These are phyloP conservation scores for Entomortierella lignicola DNA, from an alignment of 192 early-diverging fungal species.

Conservation along the genomic window DNA sequence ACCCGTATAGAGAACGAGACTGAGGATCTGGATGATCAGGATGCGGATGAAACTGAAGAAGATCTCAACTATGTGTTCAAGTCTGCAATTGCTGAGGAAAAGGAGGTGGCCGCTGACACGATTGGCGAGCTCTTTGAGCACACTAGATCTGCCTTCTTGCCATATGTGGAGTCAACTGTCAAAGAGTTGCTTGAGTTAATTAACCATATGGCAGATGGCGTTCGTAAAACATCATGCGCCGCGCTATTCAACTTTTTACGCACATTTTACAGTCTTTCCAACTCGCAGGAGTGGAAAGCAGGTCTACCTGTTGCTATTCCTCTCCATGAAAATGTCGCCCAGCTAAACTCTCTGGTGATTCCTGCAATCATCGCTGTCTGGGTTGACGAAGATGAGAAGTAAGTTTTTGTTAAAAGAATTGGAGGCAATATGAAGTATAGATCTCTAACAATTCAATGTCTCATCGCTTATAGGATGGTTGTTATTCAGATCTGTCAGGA, in stretches of 20 bases:
- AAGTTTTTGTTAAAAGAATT: constrained; percentile 17
- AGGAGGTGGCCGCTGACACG: constrained; percentile 91
- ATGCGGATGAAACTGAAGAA: constrained; percentile 63
- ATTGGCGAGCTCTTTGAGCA: constrained; percentile 89
- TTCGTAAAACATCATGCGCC: constrained; percentile 80
- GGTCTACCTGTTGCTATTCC: constrained; percentile 75
- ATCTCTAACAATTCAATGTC: too few relatives aligned
- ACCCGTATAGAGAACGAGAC: constrained; percentile 36
- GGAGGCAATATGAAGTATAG: background rate
- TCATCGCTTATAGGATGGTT: constrained; percentile 62
- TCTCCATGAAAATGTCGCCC: constrained; percentile 80
- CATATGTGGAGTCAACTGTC: constrained; percentile 82
- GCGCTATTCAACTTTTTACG: constrained; percentile 81
- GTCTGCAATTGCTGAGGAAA: constrained; percentile 90
- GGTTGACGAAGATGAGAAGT: constrained; percentile 86
- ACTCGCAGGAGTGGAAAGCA: constrained; percentile 76
- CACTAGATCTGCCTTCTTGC: constrained; percentile 79
- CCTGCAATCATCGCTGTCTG: constrained; percentile 78
- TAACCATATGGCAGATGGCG: constrained; percentile 83
- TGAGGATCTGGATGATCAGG: constrained; percentile 54
- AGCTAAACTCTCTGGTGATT: constrained; percentile 75
- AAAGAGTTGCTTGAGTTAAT: constrained; percentile 75
- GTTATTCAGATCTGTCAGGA: constrained; percentile 85
- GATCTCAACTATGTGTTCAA: constrained; percentile 72
- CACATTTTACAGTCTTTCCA: constrained; percentile 82